Evolutionary conservation across 2,329 filamentous ascomycete genomes (phyloP).

Genomic region (Fusarium sp.): DNA sequence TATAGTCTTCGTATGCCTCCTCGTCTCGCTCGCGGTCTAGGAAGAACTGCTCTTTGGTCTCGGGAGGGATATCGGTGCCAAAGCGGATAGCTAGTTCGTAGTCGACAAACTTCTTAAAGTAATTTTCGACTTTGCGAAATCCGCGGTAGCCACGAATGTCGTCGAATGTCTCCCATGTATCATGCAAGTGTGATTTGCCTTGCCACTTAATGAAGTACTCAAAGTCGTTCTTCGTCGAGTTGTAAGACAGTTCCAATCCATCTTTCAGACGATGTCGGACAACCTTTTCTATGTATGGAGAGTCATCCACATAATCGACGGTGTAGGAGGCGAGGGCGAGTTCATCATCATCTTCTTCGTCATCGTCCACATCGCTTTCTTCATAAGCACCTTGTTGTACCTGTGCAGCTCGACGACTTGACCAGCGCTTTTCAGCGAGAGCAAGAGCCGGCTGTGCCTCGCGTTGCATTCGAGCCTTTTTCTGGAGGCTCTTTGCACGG

Average conservation of each 20-base stretch:
- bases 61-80: constrained; percentile 80
- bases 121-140: constrained; percentile 92
- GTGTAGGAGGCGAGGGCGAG: constrained; percentile 73
- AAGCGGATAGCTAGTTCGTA: constrained; percentile 82
- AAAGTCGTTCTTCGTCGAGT: constrained; percentile 77
- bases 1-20: constrained; percentile 89
- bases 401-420: constrained; percentile 84
- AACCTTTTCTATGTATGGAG: constrained; percentile 89
- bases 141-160: constrained; percentile 82
- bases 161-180: constrained; percentile 90
- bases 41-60: constrained; percentile 93
- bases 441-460: constrained; percentile 74
- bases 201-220: constrained; percentile 98
- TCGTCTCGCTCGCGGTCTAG: constrained; percentile 93
- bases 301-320: constrained; percentile 77
- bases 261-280: constrained; percentile 86
- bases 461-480: constrained; percentile 81
- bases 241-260: constrained; percentile 67
- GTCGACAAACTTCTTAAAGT: constrained; percentile 84
- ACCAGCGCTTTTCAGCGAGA: constrained; percentile 88
- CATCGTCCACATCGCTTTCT: constrained; percentile 73
- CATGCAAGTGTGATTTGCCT: constrained; percentile 92
- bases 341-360: constrained; percentile 73
- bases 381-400: constrained; percentile 71
- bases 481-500: constrained; percentile 74